Percentiles rank a stretch among this genome's conserved stretches.
phyloP scores from a whole-genome alignment of 1,139 yeast species.

The Trichomonascaceae sp. region DNA sequence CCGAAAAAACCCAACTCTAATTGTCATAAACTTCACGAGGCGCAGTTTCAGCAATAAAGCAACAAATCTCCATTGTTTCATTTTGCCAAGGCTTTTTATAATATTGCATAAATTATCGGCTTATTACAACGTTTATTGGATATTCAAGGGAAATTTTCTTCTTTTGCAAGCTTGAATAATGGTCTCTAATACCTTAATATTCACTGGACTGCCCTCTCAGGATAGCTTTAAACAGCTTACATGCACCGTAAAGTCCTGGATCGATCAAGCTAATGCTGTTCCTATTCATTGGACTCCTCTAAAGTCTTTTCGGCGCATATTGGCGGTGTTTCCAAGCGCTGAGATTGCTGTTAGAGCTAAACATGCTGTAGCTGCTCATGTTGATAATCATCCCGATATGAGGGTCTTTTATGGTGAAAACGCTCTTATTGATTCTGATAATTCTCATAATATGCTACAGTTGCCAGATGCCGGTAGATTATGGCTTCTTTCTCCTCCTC shows the following conservation, averaged over 20 bases:
- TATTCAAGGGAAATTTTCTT: too few relatives aligned
- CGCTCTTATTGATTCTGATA: slow-evolving; percentile 21
- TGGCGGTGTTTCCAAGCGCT: slow-evolving; percentile 30
- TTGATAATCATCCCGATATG: slow-evolving; percentile 6
- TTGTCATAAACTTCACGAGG: not conserved
- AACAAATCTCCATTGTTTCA: not conserved
- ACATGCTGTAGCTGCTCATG: not conserved
- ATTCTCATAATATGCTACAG: slow-evolving; percentile 19
- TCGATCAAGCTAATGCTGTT: not conserved
- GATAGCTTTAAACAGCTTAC: not conserved
- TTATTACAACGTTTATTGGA: too few relatives aligned
- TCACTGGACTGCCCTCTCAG: slow-evolving; percentile 5
- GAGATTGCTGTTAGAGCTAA: slow-evolving; percentile 25
- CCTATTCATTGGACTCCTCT: slow-evolving; percentile 33
- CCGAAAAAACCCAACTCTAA: not conserved
- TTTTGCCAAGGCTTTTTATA: too few relatives aligned
- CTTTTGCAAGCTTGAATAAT: not conserved
- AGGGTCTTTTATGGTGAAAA: slow-evolving; percentile 20
- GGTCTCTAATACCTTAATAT: slow-evolving; percentile 9
- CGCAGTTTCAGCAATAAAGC: not conserved
- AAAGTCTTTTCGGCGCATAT: slow-evolving; percentile 32
- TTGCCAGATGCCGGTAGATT: slow-evolving; percentile 38
- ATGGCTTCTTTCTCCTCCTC: slow-evolving; percentile 40
- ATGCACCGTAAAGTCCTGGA: not conserved
- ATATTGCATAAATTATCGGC: too few relatives aligned